Conservation (phyloP, 192 early-diverging fungal genomes). For the Entophlyctis helioformis region DNA sequence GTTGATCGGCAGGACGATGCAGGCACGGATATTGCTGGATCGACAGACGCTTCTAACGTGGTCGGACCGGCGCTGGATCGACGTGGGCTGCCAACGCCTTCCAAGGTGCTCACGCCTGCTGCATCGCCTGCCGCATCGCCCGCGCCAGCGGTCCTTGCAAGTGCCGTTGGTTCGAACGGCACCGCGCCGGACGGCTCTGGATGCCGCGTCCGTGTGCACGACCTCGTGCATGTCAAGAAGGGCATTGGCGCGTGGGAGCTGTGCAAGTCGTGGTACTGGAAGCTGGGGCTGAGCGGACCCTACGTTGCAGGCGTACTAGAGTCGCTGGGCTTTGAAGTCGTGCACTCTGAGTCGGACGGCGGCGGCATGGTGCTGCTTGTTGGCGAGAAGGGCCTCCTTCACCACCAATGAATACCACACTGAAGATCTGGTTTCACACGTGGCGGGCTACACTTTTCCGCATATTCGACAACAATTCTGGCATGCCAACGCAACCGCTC, state of each 20-base stretch:
- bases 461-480: too few relatives aligned
- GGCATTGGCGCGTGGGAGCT: slow-evolving; percentile 18
- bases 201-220: slow-evolving; percentile 10
- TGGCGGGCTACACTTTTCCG: not conserved
- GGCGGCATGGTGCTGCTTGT: slow-evolving; percentile 8
- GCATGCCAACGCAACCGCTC: too few relatives aligned
- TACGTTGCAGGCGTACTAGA: slow-evolving; percentile 1
- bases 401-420: too few relatives aligned
- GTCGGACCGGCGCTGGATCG: too few relatives aligned
- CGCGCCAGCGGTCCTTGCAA: too few relatives aligned
- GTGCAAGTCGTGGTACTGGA: slow-evolving; percentile 18
- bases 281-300: slow-evolving; percentile 6
- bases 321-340: slow-evolving; percentile 3
- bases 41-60: too few relatives aligned
- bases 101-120: too few relatives aligned
- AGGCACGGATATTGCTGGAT: too few relatives aligned
- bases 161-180: too few relatives aligned
- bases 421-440: not conserved
- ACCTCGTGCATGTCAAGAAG: slow-evolving; percentile 22
- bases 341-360: not conserved
- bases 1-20: too few relatives aligned
- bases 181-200: slow-evolving; percentile 14
- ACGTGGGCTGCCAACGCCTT: too few relatives aligned
- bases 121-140: too few relatives aligned
- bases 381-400: slow-evolving; percentile 2